Evolutionary conservation across 495 filamentous ascomycete species (phyloP).

Genomic region (Aspergillus sparsus): DNA sequence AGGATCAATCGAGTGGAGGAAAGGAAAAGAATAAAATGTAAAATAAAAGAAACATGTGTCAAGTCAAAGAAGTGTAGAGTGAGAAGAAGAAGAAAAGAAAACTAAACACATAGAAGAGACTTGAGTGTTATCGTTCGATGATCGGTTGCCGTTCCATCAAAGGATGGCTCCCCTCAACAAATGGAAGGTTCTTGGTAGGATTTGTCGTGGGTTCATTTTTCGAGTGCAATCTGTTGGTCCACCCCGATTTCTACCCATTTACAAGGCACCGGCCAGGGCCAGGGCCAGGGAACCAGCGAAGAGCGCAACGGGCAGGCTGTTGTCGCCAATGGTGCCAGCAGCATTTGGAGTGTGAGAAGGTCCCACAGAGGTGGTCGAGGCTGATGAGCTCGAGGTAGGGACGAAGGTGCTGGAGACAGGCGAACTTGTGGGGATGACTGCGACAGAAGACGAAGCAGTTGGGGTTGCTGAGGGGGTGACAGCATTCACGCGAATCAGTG

Average conservation of each 20-base stretch:
- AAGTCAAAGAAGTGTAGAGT: slow-evolving; percentile 17
- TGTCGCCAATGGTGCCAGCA: slow-evolving; percentile 29
- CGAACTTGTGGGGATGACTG: slow-evolving; percentile 12
- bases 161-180: not conserved
- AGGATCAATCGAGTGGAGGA: slow-evolving; percentile 20
- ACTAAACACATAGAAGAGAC: slow-evolving; percentile 19
- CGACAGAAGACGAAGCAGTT: slow-evolving; percentile 4
- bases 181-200: slow-evolving; percentile 14
- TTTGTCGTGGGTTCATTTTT: not conserved
- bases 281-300: slow-evolving; percentile 43
- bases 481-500: slow-evolving; percentile 18
- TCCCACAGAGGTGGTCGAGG: slow-evolving; percentile 22
- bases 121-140: slow-evolving; percentile 19
- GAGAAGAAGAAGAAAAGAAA: slow-evolving; percentile 31
- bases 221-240: not conserved
- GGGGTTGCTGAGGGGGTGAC: slow-evolving; percentile 14
- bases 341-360: slow-evolving; percentile 16
- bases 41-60: slow-evolving; percentile 6
- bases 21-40: slow-evolving; percentile 17
- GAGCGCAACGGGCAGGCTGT: slow-evolving; percentile 36
- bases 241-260: slow-evolving; percentile 1
- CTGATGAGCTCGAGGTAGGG: slow-evolving; percentile 25
- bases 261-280: slow-evolving; percentile 38
- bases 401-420: slow-evolving; percentile 17
- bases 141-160: slow-evolving; percentile 17